These are phyloP conservation scores for Physcomitrellopsis africana DNA, from an alignment of 225 moss, liverwort and hornwort species.

Conservation along the genomic window DNA sequence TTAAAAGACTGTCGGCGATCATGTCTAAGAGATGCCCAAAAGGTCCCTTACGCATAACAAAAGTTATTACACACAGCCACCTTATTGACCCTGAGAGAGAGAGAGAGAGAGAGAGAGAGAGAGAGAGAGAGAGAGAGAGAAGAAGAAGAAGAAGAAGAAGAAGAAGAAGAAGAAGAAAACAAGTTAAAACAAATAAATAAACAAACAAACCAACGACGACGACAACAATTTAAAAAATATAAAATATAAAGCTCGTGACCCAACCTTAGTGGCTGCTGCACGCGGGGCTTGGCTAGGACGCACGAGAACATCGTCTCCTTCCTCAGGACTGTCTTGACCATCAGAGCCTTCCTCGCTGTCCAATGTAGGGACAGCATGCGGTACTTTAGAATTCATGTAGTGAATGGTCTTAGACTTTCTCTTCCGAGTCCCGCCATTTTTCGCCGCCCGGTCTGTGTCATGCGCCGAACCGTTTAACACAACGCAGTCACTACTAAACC, in stretches of 20 bases:
- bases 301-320: conserved; percentile 38
- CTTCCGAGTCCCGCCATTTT: conserved; percentile 40
- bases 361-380: conserved; percentile 39
- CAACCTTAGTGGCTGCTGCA: conserved; percentile 56
- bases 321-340: conserved; percentile 41
- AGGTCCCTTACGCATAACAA: no score
- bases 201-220: no score
- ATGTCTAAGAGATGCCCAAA: neutral
- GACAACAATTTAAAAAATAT: no score
- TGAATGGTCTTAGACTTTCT: conserved; percentile 55
- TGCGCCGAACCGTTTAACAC: conserved; percentile 34
- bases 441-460: conserved; percentile 43
- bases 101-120: no score
- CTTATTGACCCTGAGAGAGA: no score
- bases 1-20: conserved; percentile 16
- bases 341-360: conserved; percentile 56
- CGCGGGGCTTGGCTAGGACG: conserved; percentile 45
- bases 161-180: no score
- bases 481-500: conserved; percentile 27
- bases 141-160: no score
- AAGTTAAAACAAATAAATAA: no score
- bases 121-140: no score
- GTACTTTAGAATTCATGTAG: conserved; percentile 63
- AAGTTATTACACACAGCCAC: no score
- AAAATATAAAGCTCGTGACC: no score